Percentiles rank a stretch among this genome's conserved stretches.
phyloP scores from a whole-genome alignment of 192 early-diverging fungal species.

The Endogone sp. region DNA sequence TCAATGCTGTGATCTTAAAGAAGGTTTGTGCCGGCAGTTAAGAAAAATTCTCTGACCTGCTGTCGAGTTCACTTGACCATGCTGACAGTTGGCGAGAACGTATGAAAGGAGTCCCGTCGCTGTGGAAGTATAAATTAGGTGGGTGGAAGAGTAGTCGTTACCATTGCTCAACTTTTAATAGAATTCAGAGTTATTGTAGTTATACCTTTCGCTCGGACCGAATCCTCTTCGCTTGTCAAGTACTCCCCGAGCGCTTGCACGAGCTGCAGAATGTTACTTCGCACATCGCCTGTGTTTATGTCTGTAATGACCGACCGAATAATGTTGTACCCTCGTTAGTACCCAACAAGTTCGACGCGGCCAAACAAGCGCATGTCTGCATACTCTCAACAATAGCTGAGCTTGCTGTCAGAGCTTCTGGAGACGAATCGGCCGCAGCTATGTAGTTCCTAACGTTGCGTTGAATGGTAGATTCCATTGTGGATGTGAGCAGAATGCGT shows the following conservation, averaged over 20 bases:
- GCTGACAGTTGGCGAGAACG: conserved; percentile 46
- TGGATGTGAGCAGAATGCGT: background rate
- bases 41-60: conserved; percentile 37
- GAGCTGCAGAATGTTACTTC: conserved; percentile 63
- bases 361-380: too few species aligned
- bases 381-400: background rate
- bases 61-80: conserved; percentile 42
- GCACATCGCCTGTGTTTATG: conserved; percentile 35
- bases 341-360: too few species aligned
- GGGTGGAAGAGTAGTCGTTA: too few species aligned
- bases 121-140: conserved; percentile 15
- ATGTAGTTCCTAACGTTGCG: background rate
- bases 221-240: conserved; percentile 80
- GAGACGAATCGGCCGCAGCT: background rate
- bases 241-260: conserved; percentile 76
- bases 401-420: background rate
- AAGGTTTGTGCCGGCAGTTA: background rate
- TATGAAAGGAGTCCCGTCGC: conserved; percentile 63
- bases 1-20: background rate
- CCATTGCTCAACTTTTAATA: background rate
- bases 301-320: conserved; percentile 1
- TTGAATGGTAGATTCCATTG: background rate
- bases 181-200: too few species aligned
- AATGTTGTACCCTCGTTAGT: too few species aligned
- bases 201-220: conserved; percentile 79